Evolutionary conservation across 345 rosid species (phyloP).

Genomic region (Eucalyptus polyanthemos): DNA sequence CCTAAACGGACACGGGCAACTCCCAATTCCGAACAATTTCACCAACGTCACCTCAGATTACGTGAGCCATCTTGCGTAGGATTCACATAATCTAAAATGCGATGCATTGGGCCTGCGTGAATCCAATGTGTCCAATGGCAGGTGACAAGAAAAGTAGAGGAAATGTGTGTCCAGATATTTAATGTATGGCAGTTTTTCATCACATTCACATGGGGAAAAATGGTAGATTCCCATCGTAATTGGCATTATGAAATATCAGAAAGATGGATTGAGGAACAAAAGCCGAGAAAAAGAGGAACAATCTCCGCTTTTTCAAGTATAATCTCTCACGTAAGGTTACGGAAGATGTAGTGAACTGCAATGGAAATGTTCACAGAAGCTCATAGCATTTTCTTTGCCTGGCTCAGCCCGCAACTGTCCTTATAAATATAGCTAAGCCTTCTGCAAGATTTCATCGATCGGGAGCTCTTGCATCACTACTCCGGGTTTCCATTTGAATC

Average conservation of each 20-base stretch:
- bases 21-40: background rate
- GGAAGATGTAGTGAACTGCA: background rate
- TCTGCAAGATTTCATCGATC: no score
- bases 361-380: background rate
- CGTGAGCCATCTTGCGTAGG: background rate
- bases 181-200: background rate
- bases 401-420: background rate
- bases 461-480: no score
- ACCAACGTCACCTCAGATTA: background rate
- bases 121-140: background rate
- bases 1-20: background rate
- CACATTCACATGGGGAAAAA: background rate
- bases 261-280: background rate
- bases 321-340: background rate
- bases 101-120: background rate
- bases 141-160: background rate
- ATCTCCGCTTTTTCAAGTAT: background rate
- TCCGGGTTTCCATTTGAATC: no score
- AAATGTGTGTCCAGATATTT: background rate
- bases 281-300: background rate
- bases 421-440: no score
- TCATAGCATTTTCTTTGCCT: background rate
- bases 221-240: background rate
- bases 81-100: background rate
- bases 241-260: background rate